Evolutionary conservation across 2,329 filamentous ascomycete species (phyloP).

Genomic region (Sclerotinia borealis): DNA sequence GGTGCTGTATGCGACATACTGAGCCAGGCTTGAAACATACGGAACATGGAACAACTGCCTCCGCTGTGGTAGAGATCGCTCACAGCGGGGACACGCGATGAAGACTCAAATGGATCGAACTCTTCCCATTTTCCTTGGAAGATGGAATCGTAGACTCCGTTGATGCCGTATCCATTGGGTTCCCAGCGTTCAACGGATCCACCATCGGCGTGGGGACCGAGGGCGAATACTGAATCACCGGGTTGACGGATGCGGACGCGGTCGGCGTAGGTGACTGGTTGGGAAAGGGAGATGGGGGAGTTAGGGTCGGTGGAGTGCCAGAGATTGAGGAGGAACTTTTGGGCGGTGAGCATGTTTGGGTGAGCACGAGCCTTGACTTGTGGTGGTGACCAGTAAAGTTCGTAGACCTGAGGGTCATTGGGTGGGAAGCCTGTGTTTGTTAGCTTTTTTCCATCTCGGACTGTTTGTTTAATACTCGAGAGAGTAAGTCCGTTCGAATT

Average conservation of each 20-base stretch:
- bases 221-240: constrained; percentile 62
- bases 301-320: constrained; percentile 46
- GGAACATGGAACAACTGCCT: constrained; percentile 77
- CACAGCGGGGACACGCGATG: constrained; percentile 58
- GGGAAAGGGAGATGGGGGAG: constrained; percentile 42
- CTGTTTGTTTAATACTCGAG: not conserved
- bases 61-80: constrained; percentile 75
- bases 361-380: constrained; percentile 65
- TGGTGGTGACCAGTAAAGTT: constrained; percentile 67
- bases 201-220: constrained; percentile 69
- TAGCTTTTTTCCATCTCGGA: not conserved
- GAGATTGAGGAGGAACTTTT: constrained; percentile 53
- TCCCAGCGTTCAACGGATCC: constrained; percentile 75
- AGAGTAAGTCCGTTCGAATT: no score
- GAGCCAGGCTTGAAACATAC: constrained; percentile 88
- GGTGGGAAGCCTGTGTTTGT: constrained; percentile 49
- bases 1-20: constrained; percentile 68
- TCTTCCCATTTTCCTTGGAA: constrained; percentile 71
- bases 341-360: constrained; percentile 54
- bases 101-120: constrained; percentile 78
- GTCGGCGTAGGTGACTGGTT: constrained; percentile 64
- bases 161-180: constrained; percentile 56
- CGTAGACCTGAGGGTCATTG: constrained; percentile 63
- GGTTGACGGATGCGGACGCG: constrained; percentile 59
- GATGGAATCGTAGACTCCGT: constrained; percentile 66